Evolutionary conservation across 305 asterid genomes (phyloP).

Genomic region (Ajuga reptans): DNA sequence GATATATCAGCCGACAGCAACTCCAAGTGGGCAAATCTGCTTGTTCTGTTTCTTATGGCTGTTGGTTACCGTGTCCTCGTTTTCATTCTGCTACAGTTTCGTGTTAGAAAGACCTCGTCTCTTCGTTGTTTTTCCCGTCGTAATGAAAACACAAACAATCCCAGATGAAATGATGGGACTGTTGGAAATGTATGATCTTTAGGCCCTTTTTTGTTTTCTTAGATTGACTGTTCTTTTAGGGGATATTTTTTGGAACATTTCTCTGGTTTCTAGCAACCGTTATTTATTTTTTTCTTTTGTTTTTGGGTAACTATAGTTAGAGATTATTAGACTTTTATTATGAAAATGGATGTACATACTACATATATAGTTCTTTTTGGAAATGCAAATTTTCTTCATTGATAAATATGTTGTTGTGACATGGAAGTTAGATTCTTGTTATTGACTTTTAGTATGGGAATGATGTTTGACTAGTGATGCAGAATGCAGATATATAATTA

Average conservation of each 20-base stretch:
- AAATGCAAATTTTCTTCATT: no score
- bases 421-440: no score
- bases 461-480: no score
- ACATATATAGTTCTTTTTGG: no score
- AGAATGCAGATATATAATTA: no score
- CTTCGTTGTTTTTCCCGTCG: conserved; percentile 34
- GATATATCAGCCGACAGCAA: conserved; percentile 51
- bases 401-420: no score
- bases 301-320: not conserved
- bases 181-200: conserved; percentile 15
- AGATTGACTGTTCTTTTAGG: not conserved
- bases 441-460: no score
- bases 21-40: conserved; percentile 77
- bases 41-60: conserved; percentile 68
- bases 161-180: conserved; percentile 26
- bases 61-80: conserved; percentile 58
- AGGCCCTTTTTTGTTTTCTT: not conserved
- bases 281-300: not conserved
- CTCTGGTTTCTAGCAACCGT: not conserved
- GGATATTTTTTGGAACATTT: not conserved
- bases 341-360: no score
- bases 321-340: not conserved
- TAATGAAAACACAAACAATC: conserved; percentile 39
- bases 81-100: conserved; percentile 45
- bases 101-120: conserved; percentile 40